Evolutionary conservation across 176 grass and related monocot genomes (phyloP).

Genomic region (Cenchrus americanus): DNA sequence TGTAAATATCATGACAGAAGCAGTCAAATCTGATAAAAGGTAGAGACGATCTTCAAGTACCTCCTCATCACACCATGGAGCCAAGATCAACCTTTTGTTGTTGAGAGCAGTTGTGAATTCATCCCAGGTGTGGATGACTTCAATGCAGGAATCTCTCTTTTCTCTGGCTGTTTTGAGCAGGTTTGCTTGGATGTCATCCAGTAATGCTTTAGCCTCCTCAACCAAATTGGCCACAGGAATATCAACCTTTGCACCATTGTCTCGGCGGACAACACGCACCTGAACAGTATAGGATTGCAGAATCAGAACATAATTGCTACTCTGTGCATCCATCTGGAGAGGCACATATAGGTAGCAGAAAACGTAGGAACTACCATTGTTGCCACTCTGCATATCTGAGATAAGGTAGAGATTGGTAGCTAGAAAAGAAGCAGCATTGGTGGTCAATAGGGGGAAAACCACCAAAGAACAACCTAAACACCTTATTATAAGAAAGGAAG

Average conservation of each 20-base stretch:
- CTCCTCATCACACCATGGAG: conserved; percentile 93
- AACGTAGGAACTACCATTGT: not conserved
- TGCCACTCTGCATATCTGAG: not conserved
- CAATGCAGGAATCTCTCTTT: conserved; percentile 83
- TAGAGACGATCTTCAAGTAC: conserved; percentile 33
- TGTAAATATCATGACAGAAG: not conserved
- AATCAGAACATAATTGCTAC: conserved; percentile 11
- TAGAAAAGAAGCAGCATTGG: not conserved
- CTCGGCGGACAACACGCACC: conserved; percentile 77
- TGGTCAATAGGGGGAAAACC: not conserved
- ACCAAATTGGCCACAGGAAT: conserved; percentile 66
- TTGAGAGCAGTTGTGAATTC: conserved; percentile 73
- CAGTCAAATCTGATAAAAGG: not conserved
- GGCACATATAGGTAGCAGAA: not conserved
- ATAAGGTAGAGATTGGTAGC: not conserved
- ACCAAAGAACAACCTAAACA: conserved; percentile 4
- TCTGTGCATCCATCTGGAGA: not conserved
- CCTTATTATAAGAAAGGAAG: not conserved
- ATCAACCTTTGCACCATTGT: conserved; percentile 83
- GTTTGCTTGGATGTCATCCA: conserved; percentile 65
- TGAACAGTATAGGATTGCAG: conserved; percentile 39
- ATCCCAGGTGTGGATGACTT: conserved; percentile 80
- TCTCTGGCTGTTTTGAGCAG: conserved; percentile 81
- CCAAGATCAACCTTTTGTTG: conserved; percentile 76
- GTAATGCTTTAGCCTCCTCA: conserved; percentile 66